Percentiles rank a stretch among this genome's conserved stretches.
These are phyloP conservation scores for Tagetes erecta DNA, from an alignment of 129 eudicot species.

Conservation along the genomic window DNA sequence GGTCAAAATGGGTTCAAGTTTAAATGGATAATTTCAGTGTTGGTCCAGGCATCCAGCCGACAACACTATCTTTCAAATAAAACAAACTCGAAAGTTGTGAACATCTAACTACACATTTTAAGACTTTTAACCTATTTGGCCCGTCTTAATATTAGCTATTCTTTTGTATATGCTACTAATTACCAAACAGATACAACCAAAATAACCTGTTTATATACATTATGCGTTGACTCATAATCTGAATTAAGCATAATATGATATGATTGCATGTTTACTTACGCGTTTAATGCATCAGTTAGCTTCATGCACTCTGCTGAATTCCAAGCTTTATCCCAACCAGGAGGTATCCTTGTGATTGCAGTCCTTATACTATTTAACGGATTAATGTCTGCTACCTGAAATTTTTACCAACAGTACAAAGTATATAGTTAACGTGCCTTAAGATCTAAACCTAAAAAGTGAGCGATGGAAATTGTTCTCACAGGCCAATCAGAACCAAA, in stretches of 20 bases:
- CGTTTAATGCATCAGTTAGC: conserved; percentile 70
- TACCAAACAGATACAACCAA: background rate
- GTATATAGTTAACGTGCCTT: background rate
- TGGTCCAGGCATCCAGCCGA: background rate
- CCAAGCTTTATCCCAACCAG: conserved; percentile 83
- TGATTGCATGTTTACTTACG: conserved; percentile 47
- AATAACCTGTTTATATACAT: background rate
- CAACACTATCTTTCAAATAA: background rate
- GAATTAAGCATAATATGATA: background rate
- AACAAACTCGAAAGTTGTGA: background rate
- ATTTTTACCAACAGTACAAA: conserved; percentile 18
- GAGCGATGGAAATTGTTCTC: conserved; percentile 32
- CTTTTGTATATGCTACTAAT: background rate
- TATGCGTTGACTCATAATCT: background rate
- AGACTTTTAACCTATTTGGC: background rate
- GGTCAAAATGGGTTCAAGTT: background rate
- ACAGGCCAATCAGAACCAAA: conserved; percentile 99
- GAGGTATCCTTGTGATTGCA: conserved; percentile 75
- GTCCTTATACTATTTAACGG: conserved; percentile 79
- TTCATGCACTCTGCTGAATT: conserved; percentile 64
- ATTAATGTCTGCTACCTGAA: conserved; percentile 87
- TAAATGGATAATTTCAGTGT: background rate
- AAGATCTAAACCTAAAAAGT: background rate
- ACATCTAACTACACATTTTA: background rate
- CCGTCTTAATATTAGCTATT: background rate